These are phyloP conservation scores for Euryodendron excelsum DNA, from an alignment of 148 eudicot species.

Conservation along the genomic window DNA sequence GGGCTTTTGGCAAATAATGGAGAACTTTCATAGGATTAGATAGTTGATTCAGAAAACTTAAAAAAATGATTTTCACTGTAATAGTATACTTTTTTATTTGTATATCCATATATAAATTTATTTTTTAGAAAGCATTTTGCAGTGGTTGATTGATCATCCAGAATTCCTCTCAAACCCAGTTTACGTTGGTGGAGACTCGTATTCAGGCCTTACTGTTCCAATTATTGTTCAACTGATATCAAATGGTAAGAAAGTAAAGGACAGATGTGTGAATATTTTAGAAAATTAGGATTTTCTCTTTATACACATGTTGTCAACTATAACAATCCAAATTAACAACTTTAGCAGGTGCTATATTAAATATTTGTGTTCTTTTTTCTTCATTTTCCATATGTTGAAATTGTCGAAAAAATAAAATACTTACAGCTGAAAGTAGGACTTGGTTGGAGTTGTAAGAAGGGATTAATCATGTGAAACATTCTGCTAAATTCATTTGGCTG, in stretches of 20 bases:
- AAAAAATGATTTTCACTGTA: not conserved
- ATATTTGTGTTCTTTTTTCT: too few relatives aligned
- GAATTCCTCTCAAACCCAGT: slow-evolving; percentile 9
- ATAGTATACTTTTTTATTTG: not conserved
- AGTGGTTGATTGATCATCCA: slow-evolving; percentile 21
- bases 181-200: slow-evolving; percentile 17
- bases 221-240: slow-evolving; percentile 5
- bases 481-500: too few relatives aligned
- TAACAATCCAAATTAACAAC: too few relatives aligned
- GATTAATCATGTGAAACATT: too few relatives aligned
- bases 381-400: too few relatives aligned
- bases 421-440: too few relatives aligned
- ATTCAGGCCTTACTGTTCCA: slow-evolving; percentile 19
- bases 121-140: not conserved
- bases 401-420: too few relatives aligned
- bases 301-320: too few relatives aligned
- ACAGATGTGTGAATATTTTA: too few relatives aligned
- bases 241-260: not conserved
- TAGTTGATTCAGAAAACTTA: not conserved
- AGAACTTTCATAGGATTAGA: not conserved
- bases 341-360: too few relatives aligned
- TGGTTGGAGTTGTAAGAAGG: too few relatives aligned
- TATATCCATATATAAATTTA: not conserved
- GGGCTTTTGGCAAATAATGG: not conserved
- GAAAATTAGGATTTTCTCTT: not conserved